Base-by-base conservation (phyloP, 2,329 filamentous ascomycete species). In the Malbranchea zuffiana region DNA sequence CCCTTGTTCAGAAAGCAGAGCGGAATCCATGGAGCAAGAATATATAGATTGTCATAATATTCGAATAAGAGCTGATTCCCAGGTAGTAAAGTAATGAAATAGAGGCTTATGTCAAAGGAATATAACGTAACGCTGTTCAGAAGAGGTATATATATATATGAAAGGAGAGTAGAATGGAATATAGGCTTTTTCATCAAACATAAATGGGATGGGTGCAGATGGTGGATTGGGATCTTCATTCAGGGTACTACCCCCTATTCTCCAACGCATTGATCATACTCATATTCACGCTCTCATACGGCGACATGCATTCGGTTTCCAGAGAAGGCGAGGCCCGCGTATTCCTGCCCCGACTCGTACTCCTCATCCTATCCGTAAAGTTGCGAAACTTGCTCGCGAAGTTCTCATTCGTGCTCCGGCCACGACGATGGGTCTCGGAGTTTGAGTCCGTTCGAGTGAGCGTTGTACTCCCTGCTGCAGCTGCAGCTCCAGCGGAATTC, bases 281-380 rank as follows among this genome's bases (percentile, higher is more conserved):
- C 24, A 46, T 44, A 15, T 47, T 44, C 30, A 56, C 44, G 33
- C 53, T 56, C 31, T 57, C 54, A 33, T 57, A 56, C 8, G 54
- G 53, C 19, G 47, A 49, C 13, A 44, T 44, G 28, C 37, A 45
- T 29, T 49, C 47, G 19, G 37, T 24, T 24, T 43, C 35, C 18
- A 45, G 43, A 17, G 44, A 52, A 3, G 63, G 62, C 4, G 67
- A 66, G 3, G 64, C 67, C 39, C 66, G 69, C 37, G 61, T 40
- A 35, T 48, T 60, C 17, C 70, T 62, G 26, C 66, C 68, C 37
- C 73, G 68, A 44, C 67, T 72, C 34, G 62, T 71, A 50, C 67
- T 74, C 25, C 74, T 65, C 65, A 76, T 74, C 15, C 72, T 66
- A n/a, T 71, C 71, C 3, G 71, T 68, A 13, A 77, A 61, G 38